Evolutionary conservation across 2,329 filamentous ascomycete species (phyloP), one percentile per base, ranked within the genome.

Genomic region (Basipetospora chlamydospora): DNA sequence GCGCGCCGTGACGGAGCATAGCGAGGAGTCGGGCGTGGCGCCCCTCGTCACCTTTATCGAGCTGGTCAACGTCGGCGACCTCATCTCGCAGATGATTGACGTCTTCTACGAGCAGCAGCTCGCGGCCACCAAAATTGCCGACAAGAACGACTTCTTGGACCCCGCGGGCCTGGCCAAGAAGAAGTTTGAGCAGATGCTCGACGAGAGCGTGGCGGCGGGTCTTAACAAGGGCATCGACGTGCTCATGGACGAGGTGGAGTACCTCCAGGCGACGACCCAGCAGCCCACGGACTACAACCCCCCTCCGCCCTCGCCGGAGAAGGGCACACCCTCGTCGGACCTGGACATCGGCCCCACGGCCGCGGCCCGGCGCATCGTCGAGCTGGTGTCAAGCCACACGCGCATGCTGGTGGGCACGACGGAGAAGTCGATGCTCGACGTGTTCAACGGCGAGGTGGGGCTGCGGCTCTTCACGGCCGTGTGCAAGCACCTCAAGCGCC

Each of bases 71-170:
- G 88, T 98, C 1, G 90, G 90, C 40, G 90, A 98, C 54, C 67
- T 98, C 40, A 98, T 98, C 47, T 85, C 92, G 41, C 90, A 98
- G 56, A 98, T 98, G 90, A 76, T 98, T 40, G 90, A 98, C 53
- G 86, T 98, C 23, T 98, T 98, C 54, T 98, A 93, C 58, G 82
- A 93, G 53, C 90, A 96, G 59, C 90, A 98, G 59, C 71, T 98
- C 20, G 76, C 86, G 5, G 72, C 75, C 1, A 73, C 81, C 11
- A 82, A 82, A 48, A 77, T 98, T 37, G 81, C 81, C 1, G 88
- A 96, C 52, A 77, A 82, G 29, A 92, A 93, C 52, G 90, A 98
- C 58, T 98, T 98, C 50, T 66, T 98, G 33, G 85, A 93, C 50
- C 81, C 86, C 15, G 84, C 87, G 0, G 81, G 82, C 22, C 80